These are phyloP conservation scores for Tuber brumale DNA, from an alignment of 495 filamentous ascomycete genomes.

Conservation along the genomic window DNA sequence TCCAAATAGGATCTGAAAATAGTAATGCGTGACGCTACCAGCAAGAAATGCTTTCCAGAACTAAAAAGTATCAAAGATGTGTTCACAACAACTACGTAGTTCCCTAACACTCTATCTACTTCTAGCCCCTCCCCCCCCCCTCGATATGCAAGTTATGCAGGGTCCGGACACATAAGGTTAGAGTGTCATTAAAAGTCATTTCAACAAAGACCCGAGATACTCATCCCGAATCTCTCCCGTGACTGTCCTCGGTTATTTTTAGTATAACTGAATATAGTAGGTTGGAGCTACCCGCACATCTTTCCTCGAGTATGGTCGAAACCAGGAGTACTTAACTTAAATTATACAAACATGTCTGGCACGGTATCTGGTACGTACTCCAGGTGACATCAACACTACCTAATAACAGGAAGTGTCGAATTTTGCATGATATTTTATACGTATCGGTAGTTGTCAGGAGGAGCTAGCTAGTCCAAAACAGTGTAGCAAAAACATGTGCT, in stretches of 20 bases:
- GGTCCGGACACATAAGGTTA: background rate
- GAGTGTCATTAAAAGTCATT: background rate
- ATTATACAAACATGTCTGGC: background rate
- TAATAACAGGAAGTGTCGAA: background rate
- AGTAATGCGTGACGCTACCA: background rate
- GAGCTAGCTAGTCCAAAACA: background rate
- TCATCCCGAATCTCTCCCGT: background rate
- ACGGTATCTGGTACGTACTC: background rate
- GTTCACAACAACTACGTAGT: background rate
- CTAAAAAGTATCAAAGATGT: background rate
- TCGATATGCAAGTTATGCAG: background rate
- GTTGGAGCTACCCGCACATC: background rate
- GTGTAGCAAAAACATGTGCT: background rate
- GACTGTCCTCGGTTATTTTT: background rate
- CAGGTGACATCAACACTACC: background rate
- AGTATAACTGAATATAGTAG: background rate
- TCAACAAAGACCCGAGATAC: background rate
- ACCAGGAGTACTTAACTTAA: background rate
- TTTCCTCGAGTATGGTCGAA: background rate
- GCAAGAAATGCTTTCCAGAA: background rate
- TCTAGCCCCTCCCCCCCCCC: background rate
- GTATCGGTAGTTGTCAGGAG: background rate
- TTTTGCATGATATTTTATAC: background rate
- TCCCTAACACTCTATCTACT: background rate
- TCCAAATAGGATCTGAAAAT: background rate